Evolutionary conservation across 2,329 filamentous ascomycete genomes (phyloP).

Genomic region (Aspergillus ochraceoroseus): DNA sequence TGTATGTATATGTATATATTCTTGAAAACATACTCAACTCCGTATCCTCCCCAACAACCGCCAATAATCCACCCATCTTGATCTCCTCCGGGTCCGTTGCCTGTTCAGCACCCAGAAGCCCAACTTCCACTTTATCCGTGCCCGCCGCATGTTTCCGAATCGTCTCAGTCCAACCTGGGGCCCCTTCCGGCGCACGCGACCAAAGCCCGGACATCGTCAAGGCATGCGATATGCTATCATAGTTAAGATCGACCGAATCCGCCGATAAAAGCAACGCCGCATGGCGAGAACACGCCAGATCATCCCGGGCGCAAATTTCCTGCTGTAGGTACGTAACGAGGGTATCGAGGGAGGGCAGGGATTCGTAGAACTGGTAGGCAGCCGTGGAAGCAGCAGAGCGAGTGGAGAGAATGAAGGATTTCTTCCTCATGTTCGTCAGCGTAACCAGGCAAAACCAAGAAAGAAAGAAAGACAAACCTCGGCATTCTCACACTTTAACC

Average conservation of each 20-base stretch:
- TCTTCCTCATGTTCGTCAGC: too few relatives aligned
- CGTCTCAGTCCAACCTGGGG: conserved; percentile 45
- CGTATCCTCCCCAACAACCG: conserved; percentile 69
- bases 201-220: conserved; percentile 63
- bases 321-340: conserved; percentile 53
- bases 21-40: conserved; percentile 52
- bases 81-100: conserved; percentile 63
- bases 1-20: too few relatives aligned
- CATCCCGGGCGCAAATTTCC: conserved; percentile 50
- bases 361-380: conserved; percentile 66
- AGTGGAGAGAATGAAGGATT: conserved; percentile 59
- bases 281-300: conserved; percentile 49
- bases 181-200: conserved; percentile 35
- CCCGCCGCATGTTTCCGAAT: conserved; percentile 30
- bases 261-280: conserved; percentile 50
- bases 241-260: conserved; percentile 70
- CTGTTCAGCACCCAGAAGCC: conserved; percentile 64
- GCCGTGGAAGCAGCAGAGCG: conserved; percentile 61
- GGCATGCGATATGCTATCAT: conserved; percentile 62
- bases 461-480: conserved; percentile 37
- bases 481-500: conserved; percentile 52
- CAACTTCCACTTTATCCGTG: conserved; percentile 66
- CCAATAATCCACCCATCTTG: conserved; percentile 70
- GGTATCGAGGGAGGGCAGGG: conserved; percentile 53
- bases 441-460: neutral